Base-by-base conservation (phyloP, 176 grass and related monocot genomes). In the Eragrostis nindensis region DNA sequence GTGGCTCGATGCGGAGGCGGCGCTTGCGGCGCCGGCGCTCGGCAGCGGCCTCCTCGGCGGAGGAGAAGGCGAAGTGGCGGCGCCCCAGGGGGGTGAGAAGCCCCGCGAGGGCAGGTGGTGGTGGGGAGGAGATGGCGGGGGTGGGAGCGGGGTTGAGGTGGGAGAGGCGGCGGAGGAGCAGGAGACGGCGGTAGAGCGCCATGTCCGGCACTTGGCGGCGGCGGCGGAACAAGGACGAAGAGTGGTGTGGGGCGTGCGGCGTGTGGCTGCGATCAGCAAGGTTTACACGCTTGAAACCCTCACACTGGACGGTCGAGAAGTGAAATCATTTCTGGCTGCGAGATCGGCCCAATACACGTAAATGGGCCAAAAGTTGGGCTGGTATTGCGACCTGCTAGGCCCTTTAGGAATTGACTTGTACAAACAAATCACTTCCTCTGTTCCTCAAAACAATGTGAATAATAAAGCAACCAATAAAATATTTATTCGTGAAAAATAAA, bases 11-110 rank as follows among this genome's bases (percentile, higher is more conserved):
- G 17, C 76, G 76, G 61, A 78, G 76, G 7, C 44, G 76, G 44
- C 76, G 76, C 89, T 87, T 91, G 14, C 85, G 89, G 15, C 85
- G 85, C 6, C 85, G 89, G 12, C 89, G 89, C 69, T 91, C 89
- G 41, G 89, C 89, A 5, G 85, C 85, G 15, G 89, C 77, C 62
- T 79, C 77, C 77, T 79, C 77, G 32, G 77, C 62, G 30, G 63
- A 18, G 21, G 62, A 67, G 77, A 79, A 79, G 47, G 77, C 77
- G 21, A 79, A 18, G 77, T 79, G 77, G 77, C 77, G 77, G 62
- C 29, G 46, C 19, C 76, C 76, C 32, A 26, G 5, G 21, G 77
- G 62, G 62, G 8, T 53, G 77, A 54, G 63, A 30, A 79, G 63
- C 46, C 62, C 77, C 29, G 62, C 46, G 2, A 66, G 62, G 46